Base-by-base conservation (phyloP, 1,284 basidiomycete species). In the Pyrrhoderma lamaoense region DNA sequence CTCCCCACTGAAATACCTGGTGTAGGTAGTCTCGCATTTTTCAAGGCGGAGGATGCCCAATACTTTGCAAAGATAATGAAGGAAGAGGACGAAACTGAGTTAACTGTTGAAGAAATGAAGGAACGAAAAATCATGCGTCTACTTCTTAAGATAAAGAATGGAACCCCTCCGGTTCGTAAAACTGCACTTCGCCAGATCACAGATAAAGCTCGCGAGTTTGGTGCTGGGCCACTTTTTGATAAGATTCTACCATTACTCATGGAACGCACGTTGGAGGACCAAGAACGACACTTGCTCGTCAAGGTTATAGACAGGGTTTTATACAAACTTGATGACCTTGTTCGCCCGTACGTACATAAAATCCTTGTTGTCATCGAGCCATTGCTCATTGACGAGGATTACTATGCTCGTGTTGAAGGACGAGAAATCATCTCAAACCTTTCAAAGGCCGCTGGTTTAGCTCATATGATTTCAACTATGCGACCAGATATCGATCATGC, bases 391-490 rank as follows among this genome's bases (percentile, higher is more conserved):
- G 96, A 99, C 67, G 95, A 99, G 68, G 96, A 99, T 68, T 99
- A 99, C 72, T 99, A 99, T 62, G 96, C 96, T 43, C 91, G 95
- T 66, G 93, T 99, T 51, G 96, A 99, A 74, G 96, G 96, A 58
- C 90, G 96, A 48, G 96, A 99, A 73, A 99, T 99, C 65, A 99
- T 99, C 63, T 95, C 92, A 62, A 99, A 99, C 69, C 73, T 99
- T 45, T 96, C 96, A 44, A 99, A 99, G 68, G 96, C 96, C 2
- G 95, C 96, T 31, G 95, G 96, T 69, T 84, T 99, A 19, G 96
- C 95, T 2, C 96, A 99, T 69, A 99, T 99, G 96, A 99, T 99
- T 62, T 99, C 95, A 35, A 99, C 95, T 18, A 99, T 99, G 95
- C 88, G 95, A 61, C 96, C 96, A 2, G 95, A 99, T 76, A 99